Evolutionary conservation across 208 protist genomes (phyloP), one percentile per base, ranked within the genome.

Genomic region (Angomonas deanei): DNA sequence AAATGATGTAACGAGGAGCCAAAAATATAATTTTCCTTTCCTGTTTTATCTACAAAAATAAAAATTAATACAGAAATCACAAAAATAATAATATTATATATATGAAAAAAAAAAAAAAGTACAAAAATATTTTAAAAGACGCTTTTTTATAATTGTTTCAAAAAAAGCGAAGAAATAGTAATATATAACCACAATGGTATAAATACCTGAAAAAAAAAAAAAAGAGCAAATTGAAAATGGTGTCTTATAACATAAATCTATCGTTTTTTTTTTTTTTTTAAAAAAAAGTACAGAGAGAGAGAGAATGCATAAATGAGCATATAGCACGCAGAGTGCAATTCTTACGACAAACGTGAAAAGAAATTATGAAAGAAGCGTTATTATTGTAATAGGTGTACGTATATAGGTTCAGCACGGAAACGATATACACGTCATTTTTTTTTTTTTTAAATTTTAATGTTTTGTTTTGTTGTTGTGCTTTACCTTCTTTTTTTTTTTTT

Each of bases 171-270:
- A 19, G 1, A 57, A 60, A 55, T 27, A 55, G 13, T 21, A 56
- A 64, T 58, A 64, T 63, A 59, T 21, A 39, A 64, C 3, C n/a
- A 4, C 28, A 30, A 38, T 13, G n/a, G n/a, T 19, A 53, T 10
- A 36, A 64, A 64, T 52, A 64, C 15, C n/a, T 10, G 10, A 27
- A 64, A 13, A 46, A 64, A 53, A 49, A 33, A 31, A 46, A 61
- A 53, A 53, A 21, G 47, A 53, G 11, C 10, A 53, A 26, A 26
- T 17, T 28, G 19, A 53, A 53, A 53, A 28, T 21, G 19, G 23
- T 53, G 5, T 10, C 8, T 10, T 10, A 15, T 28, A 53, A 53
- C n/a, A 28, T 10, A 21, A 53, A 26, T 53, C 19, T 17, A 53
- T 53, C n/a, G 19, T 53, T 27, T 26, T 27, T n/a, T 26, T 53